These are phyloP conservation scores for Scalesia atractyloides DNA, from an alignment of 129 eudicot species.

Conservation along the genomic window DNA sequence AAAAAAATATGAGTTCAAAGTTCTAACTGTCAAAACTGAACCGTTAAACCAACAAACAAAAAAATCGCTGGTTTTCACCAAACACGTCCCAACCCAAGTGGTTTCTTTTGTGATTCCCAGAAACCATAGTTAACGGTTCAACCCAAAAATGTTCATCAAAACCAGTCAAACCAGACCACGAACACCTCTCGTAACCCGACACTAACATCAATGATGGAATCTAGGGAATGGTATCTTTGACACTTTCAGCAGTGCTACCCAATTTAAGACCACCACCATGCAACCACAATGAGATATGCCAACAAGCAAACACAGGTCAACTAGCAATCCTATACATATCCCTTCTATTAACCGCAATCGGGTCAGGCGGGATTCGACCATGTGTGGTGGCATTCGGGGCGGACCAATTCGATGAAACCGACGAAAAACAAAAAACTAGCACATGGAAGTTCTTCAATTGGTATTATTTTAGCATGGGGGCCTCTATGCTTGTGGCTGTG, in stretches of 20 bases:
- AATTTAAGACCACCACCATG: constrained; percentile 67
- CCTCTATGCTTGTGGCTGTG: constrained; percentile 69
- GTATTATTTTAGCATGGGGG: constrained; percentile 92
- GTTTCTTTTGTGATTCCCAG: too few relatives aligned
- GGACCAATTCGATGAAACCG: constrained; percentile 75
- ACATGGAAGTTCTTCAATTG: constrained; percentile 96
- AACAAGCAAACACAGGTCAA: constrained; percentile 64
- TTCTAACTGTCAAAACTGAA: too few relatives aligned
- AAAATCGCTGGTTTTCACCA: too few relatives aligned
- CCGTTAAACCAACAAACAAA: too few relatives aligned
- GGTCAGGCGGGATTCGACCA: constrained; percentile 93
- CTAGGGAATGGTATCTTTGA: constrained; percentile 75
- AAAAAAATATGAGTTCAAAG: too few relatives aligned
- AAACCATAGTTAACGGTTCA: too few relatives aligned
- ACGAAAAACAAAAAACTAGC: constrained; percentile 55
- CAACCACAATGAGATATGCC: constrained; percentile 41
- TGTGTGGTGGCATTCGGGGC: constrained; percentile 97
- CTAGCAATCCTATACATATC: constrained; percentile 71
- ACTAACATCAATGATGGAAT: background rate
- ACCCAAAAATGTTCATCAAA: too few relatives aligned
- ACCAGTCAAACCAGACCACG: background rate
- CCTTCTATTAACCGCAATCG: constrained; percentile 65
- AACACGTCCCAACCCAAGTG: too few relatives aligned
- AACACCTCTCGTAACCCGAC: background rate
- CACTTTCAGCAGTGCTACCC: constrained; percentile 72